phyloP scores from a whole-genome alignment of 2,329 filamentous ascomycete genomes.

The Drechslerella dactyloides region DNA sequence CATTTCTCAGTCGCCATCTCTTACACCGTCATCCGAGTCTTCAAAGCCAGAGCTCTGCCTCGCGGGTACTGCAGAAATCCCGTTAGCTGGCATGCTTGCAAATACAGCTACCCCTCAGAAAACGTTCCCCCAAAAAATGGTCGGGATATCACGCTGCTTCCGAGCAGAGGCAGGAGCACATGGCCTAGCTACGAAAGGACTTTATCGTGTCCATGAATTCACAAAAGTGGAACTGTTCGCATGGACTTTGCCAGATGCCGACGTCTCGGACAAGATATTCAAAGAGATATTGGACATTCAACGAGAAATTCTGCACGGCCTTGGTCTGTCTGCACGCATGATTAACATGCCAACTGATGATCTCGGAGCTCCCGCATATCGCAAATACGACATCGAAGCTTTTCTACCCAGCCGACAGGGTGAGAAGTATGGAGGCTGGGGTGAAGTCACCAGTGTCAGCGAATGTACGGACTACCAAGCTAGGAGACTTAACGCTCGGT shows the following conservation, averaged over 20 bases:
- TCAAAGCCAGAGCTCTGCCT: conserved; percentile 75
- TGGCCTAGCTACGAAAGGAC: conserved; percentile 86
- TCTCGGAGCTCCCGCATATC: conserved; percentile 82
- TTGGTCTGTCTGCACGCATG: conserved; percentile 83
- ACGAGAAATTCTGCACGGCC: conserved; percentile 75
- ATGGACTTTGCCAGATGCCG: conserved; percentile 72
- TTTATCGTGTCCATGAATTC: conserved; percentile 98
- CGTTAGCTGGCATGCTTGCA: conserved; percentile 88
- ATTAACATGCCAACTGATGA: conserved; percentile 91
- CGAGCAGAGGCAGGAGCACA: conserved; percentile 91
- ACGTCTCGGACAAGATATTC: conserved; percentile 68
- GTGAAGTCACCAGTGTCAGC: conserved; percentile 88
- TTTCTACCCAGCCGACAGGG: conserved; percentile 81
- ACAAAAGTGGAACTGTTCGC: conserved; percentile 98
- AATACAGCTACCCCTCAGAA: conserved; percentile 69
- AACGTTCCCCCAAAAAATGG: conserved; percentile 76
- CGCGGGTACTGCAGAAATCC: conserved; percentile 91
- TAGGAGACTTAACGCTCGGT: conserved; percentile 76
- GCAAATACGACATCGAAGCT: conserved; percentile 92
- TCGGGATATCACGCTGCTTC: conserved; percentile 90
- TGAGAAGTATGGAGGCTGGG: conserved; percentile 74
- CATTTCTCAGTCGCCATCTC: conserved; percentile 66
- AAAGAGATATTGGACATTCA: conserved; percentile 87
- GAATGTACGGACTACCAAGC: conserved; percentile 96
- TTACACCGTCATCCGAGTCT: conserved; percentile 55